Evolutionary conservation across 306 rosid genomes (phyloP).

Genomic region (Notholithocarpus densiflorus): DNA sequence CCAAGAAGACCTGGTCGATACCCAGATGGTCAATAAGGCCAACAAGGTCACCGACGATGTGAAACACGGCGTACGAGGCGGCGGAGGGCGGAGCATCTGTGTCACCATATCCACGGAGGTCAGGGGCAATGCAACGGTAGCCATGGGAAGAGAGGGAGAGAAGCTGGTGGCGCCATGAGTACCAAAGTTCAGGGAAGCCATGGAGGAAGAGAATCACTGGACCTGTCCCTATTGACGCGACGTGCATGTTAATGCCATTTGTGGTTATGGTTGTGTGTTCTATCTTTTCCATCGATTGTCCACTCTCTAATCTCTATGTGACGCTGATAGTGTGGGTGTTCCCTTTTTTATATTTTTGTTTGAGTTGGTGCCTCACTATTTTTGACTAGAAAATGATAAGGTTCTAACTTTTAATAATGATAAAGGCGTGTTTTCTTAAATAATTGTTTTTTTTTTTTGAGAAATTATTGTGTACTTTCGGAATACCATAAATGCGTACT

Average conservation of each 20-base stretch:
- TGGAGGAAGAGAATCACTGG: constrained; percentile 60
- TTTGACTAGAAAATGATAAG: no score
- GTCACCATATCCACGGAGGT: constrained; percentile 77
- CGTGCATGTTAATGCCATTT: constrained; percentile 64
- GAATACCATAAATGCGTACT: no score
- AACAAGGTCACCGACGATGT: constrained; percentile 55
- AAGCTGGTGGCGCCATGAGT: constrained; percentile 72
- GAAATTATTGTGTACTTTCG: no score
- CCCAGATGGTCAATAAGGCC: constrained; percentile 55
- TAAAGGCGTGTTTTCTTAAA: no score
- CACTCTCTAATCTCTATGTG: no score
- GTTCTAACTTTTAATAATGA: no score
- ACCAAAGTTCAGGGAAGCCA: constrained; percentile 76
- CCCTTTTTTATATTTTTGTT: no score
- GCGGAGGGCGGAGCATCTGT: constrained; percentile 53
- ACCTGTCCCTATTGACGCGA: constrained; percentile 60
- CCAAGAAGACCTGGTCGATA: constrained; percentile 46
- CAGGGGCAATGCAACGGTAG: constrained; percentile 70
- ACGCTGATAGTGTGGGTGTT: no score
- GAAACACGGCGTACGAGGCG: constrained; percentile 46
- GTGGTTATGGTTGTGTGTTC: constrained; percentile 44
- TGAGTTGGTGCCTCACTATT: no score
- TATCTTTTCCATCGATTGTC: constrained; percentile 42
- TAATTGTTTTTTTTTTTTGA: no score
- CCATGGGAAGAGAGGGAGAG: constrained; percentile 56